Base-by-base conservation (phyloP, 257 asterid genomes). In the Plantago elongata region DNA sequence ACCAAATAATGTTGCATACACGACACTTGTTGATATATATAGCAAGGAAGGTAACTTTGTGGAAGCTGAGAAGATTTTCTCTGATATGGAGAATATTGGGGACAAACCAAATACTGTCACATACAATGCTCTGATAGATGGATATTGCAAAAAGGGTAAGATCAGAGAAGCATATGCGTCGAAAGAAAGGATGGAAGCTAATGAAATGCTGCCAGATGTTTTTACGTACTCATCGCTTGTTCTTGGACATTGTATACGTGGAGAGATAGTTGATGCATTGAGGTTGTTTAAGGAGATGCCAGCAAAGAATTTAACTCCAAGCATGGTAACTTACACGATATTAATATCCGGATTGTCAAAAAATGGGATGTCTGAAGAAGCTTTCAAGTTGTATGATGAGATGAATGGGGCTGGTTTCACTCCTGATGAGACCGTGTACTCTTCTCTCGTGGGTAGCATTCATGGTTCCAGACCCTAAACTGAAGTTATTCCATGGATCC, bases 371-470 rank as follows among this genome's bases (percentile, higher is more conserved):
- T 78, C 96, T 1, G 83, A 87, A 3, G 99, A 87, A 75, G 97
- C 97, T 69, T 93, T 89, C 57, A 51, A 65, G 50, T 75, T 89
- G 63, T 93, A 79, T 56, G 92, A 87, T 43, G 88, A 85, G 80
- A 93, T 93, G 99, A 85, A 73, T 70, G 85, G 62, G 71, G 84
- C 77, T 17, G 94, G 95, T 42, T 42, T 89, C 10, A 66, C 37
- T 9, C 96, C 96, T 1, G 95, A 85, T 70, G 94, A 87, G 61
- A 56, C 68, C 5, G 85, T 85, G 1, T 92, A 76, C 74, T 65
- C 84, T 79, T 78, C 81, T 15, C 96, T 92, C 46, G 97, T 93
- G 40, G 94, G 96, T 58, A 85, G 96, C 76, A 95, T 93, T 49
- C 94, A 87, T 72, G 76, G 74, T 29, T 54, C 68, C 56, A n/a